Base-by-base conservation (phyloP, 1,284 basidiomycete genomes). In the Hymenochaete sp. region DNA sequence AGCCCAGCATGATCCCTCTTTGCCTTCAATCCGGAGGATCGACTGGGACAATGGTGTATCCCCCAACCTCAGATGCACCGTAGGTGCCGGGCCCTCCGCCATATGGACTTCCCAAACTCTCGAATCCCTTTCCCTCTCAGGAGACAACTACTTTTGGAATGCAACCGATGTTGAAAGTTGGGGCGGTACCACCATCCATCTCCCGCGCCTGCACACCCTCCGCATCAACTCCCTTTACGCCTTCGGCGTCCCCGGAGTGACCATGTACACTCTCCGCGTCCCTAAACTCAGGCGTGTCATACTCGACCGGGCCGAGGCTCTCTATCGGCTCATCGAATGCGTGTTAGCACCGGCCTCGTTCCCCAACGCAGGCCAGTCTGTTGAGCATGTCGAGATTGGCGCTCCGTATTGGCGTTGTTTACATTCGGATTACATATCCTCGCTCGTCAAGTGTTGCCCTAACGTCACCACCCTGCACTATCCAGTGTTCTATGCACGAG, bases 161-260 rank as follows among this genome's bases (percentile, higher is more conserved):
- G 38, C 43, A 5, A 11, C 25, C 18, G 37, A 32, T 10, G 27
- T 49, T 10, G 19, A 33, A 31, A 14, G 13, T 10, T 11, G 44
- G 7, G 31, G 26, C 16, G 11, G 21, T 3, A n/a, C n/a, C 11
- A n/a, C 14, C 5, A 35, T 42, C 9, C 36, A 22, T 14, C 42
- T 49, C 22, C 47, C 47, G 13, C 21, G n/a, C 11, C 2, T 49
- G 13, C 47, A 41, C 22, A 45, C 42, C 13, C 26, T 49, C 3
- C 42, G 47, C 7, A 19, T 49, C 14, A 32, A 19, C 8, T 38
- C 46, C 11, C 9, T 33, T 16, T 28, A 49, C 28, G 19, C 42
- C n/a, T 42, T 44, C 18, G 38, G 47, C n/a, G 37, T 40, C 19
- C 35, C 35, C 7, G 37, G 22, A 3, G 27, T 40, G 3, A 11